Evolutionary conservation across 2,329 filamentous ascomycete species (phyloP), one percentile per base, ranked within the genome.

Genomic region (Massarina eburnea): DNA sequence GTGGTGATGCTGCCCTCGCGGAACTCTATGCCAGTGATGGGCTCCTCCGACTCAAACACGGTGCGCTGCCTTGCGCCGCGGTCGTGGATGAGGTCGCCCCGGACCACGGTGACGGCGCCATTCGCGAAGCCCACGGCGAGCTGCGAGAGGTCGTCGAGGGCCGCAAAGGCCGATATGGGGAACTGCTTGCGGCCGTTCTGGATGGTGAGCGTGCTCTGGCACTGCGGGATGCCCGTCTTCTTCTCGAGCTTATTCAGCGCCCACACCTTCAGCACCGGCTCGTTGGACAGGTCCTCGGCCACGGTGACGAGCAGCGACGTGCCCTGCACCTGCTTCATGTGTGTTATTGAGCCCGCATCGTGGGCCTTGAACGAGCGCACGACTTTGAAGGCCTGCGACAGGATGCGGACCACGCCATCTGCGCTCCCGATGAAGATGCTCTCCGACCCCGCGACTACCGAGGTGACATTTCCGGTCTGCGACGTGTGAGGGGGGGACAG

Each of bases 231-330:
- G 33, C 91, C 91, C 4, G 89, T 95, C 79, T 95, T 97, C 80
- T 94, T 97, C 57, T 95, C 90, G 3, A 86, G 80, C 72, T 91
- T 95, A 67, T 97, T 91, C 58, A 99, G 77, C 18, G 90, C 92
- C 94, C 94, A 99, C n/a, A 97, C 92, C 70, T 96, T 97, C 49
- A 99, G 73, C 17, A 92, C 80, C 0, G 94, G 92, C 59, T 97
- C 91, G 59, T 82, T 87, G 30, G 88, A 88, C 41, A 96, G 76
- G 62, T 97, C 91, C 71, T 99, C 94, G 48, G 87, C 82, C 48
- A 92, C 78, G 0, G 94, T 97, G 27, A 96, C 84, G 21, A 99
- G 78, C 51, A 96, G 73, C 43, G 89, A 86, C 1, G 91, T 96
- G 27, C 89, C 88, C 54, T 91, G 88, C 22, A 97, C 81, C 73